Percentiles rank a stretch among this genome's conserved stretches.
phyloP scores from a whole-genome alignment of 23 red algal genomes.

The Chondrus crispus region DNA sequence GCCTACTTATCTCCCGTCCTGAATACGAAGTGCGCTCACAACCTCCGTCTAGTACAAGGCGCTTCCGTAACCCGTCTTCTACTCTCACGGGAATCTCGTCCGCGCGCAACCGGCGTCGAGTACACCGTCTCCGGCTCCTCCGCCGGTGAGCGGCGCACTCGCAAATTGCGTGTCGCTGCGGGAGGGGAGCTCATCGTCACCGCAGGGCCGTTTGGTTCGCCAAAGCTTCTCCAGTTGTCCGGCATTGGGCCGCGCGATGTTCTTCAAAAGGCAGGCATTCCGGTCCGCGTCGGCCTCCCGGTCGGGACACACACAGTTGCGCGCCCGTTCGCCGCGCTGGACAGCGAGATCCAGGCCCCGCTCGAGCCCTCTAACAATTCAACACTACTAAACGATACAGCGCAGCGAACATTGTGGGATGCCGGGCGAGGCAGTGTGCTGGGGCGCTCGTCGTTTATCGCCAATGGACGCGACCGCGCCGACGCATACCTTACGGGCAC shows the following conservation, averaged over 20 bases:
- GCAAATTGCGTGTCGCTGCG: not conserved
- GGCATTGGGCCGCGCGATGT: slow-evolving; percentile 56
- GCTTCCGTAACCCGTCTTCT: slow-evolving; percentile 8
- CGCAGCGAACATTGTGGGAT: slow-evolving; percentile 2
- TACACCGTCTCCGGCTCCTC: not conserved
- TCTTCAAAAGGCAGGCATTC: slow-evolving; percentile 22
- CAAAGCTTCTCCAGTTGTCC: slow-evolving; percentile 69
- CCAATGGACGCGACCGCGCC: not conserved
- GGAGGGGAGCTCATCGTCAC: slow-evolving; percentile 33
- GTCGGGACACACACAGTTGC: slow-evolving; percentile 25
- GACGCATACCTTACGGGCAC: slow-evolving; percentile 15
- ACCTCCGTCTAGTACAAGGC: slow-evolving; percentile 26
- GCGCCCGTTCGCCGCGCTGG: not conserved
- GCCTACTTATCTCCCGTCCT: slow-evolving; percentile 31
- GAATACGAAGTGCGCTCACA: not conserved
- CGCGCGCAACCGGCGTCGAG: not conserved
- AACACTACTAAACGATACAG: not conserved
- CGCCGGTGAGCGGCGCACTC: not conserved
- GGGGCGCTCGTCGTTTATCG: slow-evolving; percentile 1
- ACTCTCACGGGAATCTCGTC: not conserved
- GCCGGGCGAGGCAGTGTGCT: slow-evolving; percentile 26
- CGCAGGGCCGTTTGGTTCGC: slow-evolving; percentile 67
- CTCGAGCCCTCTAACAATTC: not conserved
- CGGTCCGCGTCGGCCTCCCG: slow-evolving; percentile 16
- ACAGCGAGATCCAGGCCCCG: slow-evolving; percentile 20